Conservation (phyloP, 331 rosid species). For the Acacia pycnantha region DNA sequence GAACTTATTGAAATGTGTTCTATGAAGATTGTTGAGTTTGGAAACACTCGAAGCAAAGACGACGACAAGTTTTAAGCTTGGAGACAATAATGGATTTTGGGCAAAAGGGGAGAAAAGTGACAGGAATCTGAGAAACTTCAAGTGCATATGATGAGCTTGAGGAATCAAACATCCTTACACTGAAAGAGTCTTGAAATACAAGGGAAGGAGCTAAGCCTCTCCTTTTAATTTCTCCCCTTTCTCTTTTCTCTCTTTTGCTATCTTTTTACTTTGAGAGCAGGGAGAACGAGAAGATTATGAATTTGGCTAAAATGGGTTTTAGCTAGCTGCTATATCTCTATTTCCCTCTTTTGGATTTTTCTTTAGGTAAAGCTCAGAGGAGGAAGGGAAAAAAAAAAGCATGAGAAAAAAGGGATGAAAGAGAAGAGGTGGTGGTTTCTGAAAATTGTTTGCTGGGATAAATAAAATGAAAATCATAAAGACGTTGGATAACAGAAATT, state of each 20-base stretch:
- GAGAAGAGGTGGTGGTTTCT: conserved; percentile 34
- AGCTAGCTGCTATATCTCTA: conserved; percentile 19
- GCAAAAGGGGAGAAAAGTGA: conserved; percentile 50
- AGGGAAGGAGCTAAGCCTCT: conserved; percentile 60
- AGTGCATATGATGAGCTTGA: conserved; percentile 46
- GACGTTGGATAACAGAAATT: conserved; percentile 82
- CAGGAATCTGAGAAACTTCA: conserved; percentile 55
- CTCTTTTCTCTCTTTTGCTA: conserved; percentile 39
- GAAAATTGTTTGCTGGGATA: conserved; percentile 30
- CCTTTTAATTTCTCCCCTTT: conserved; percentile 39
- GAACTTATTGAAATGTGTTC: conserved; percentile 18
- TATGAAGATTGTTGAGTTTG: conserved; percentile 52
- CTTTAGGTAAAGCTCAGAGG: conserved; percentile 50
- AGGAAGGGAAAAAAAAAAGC: conserved; percentile 29
- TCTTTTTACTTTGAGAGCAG: conserved; percentile 42
- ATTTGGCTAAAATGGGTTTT: conserved; percentile 43
- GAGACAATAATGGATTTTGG: conserved; percentile 32
- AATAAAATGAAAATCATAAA: conserved; percentile 26
- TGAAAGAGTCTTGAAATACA: conserved; percentile 66
- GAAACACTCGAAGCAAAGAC: conserved; percentile 48
- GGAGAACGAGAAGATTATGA: conserved; percentile 43
- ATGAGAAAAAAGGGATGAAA: conserved; percentile 29
- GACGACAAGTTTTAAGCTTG: conserved; percentile 45
- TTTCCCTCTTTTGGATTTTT: conserved; percentile 45
- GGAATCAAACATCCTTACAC: conserved; percentile 78